These are phyloP conservation scores for Thelonectria rubi DNA, from an alignment of 2,329 filamentous ascomycete species.

Conservation along the genomic window DNA sequence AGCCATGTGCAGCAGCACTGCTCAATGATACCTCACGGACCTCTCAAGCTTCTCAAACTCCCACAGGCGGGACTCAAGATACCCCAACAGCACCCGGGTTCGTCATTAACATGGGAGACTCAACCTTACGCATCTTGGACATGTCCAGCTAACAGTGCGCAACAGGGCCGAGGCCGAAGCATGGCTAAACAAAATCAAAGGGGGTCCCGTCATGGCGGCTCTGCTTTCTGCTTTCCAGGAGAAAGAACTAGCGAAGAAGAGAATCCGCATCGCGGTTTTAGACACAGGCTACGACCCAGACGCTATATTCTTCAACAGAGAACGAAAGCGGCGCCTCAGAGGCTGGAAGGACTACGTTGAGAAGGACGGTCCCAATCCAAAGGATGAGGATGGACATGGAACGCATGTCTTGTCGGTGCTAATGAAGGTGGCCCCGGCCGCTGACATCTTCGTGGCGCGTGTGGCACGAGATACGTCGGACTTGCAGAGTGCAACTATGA, in stretches of 20 bases:
- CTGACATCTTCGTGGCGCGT: slow-evolving; percentile 15
- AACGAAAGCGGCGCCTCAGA: background rate
- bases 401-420: slow-evolving; percentile 15
- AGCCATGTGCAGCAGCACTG: background rate
- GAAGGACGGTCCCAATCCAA: background rate
- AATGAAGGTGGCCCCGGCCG: slow-evolving; percentile 15
- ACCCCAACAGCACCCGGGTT: background rate
- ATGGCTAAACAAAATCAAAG: slow-evolving; percentile 4
- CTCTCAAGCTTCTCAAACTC: too few species aligned
- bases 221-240: background rate
- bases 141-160: background rate
- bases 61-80: background rate
- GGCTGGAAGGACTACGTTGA: slow-evolving; percentile 4
- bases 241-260: background rate
- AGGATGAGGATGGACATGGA: slow-evolving; percentile 13
- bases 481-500: background rate
- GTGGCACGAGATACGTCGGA: slow-evolving; percentile 3
- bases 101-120: background rate
- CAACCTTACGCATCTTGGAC: too few species aligned
- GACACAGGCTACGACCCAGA: slow-evolving; percentile 15
- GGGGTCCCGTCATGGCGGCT: background rate
- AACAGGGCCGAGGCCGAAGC: background rate
- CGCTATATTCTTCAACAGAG: slow-evolving; percentile 3
- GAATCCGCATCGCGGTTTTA: slow-evolving; percentile 12
- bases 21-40: background rate